phyloP scores from a whole-genome alignment of 495 filamentous ascomycete species.

The Sporormia fimetaria region DNA sequence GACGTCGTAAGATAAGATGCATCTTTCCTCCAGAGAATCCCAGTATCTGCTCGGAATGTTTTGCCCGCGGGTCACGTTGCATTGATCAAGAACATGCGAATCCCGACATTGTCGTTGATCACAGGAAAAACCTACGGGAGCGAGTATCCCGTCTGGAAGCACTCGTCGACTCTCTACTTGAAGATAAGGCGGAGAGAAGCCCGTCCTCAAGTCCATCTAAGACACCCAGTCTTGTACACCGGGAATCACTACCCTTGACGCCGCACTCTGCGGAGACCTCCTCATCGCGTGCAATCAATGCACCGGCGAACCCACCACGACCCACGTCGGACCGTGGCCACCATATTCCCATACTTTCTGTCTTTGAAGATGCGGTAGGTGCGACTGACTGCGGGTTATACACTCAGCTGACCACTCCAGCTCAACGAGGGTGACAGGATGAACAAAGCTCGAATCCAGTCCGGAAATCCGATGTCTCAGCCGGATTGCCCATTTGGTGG shows the following conservation, averaged over 20 bases:
- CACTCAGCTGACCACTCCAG: conserved; percentile 6
- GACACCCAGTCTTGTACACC: conserved; percentile 7
- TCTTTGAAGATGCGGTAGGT: conserved; percentile 26
- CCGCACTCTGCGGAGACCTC: conserved; percentile 21
- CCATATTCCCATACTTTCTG: conserved; percentile 21
- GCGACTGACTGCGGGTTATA: neutral
- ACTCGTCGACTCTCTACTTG: conserved; percentile 26
- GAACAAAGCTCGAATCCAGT: conserved; percentile 11
- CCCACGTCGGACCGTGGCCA: conserved; percentile 8
- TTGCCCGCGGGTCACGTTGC: conserved; percentile 28
- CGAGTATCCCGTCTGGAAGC: conserved; percentile 29
- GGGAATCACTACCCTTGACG: conserved; percentile 17
- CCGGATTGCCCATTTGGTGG: no score
- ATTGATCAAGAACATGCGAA: conserved; percentile 30
- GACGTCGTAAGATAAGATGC: conserved; percentile 30
- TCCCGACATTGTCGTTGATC: conserved; percentile 26
- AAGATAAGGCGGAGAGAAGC: conserved; percentile 20
- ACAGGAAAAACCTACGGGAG: conserved; percentile 32
- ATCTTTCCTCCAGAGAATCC: conserved; percentile 28
- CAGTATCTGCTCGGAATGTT: conserved; percentile 29
- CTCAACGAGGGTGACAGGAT: conserved; percentile 21
- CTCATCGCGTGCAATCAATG: conserved; percentile 9
- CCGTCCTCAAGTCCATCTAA: conserved; percentile 14
- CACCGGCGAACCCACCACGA: conserved; percentile 1
- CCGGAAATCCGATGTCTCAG: no score